These are phyloP conservation scores for Penicillium roqueforti DNA, from an alignment of 495 filamentous ascomycete species.

Conservation along the genomic window DNA sequence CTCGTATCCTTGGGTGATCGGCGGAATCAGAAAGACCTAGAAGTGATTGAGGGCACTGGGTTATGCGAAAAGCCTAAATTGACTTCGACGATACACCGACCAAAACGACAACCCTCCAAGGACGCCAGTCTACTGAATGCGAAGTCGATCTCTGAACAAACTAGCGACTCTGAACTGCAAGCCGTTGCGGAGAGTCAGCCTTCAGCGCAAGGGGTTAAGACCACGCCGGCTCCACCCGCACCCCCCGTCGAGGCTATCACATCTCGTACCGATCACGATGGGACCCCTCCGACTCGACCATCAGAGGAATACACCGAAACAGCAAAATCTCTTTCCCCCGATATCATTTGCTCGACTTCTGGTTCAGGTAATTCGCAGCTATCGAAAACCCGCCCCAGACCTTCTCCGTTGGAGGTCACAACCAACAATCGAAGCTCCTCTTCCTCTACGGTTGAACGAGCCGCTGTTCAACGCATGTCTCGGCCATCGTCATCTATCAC, in stretches of 20 bases:
- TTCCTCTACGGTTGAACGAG: constrained; percentile 36
- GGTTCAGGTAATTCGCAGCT: constrained; percentile 34
- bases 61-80: constrained; percentile 33
- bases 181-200: constrained; percentile 18
- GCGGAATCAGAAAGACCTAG: constrained; percentile 17
- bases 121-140: constrained; percentile 24
- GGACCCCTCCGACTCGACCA: constrained; percentile 3
- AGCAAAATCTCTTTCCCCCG: constrained; percentile 9
- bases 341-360: constrained; percentile 22
- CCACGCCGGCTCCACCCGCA: constrained; percentile 23
- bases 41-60: constrained; percentile 39
- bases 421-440: constrained; percentile 24
- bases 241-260: constrained; percentile 26
- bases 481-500: constrained; percentile 32
- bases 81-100: constrained; percentile 30
- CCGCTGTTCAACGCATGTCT: constrained; percentile 48
- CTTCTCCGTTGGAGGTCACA: constrained; percentile 26
- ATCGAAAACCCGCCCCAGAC: constrained; percentile 26
- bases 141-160: constrained; percentile 25
- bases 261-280: constrained; percentile 17
- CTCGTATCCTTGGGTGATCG: constrained; percentile 24
- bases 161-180: constrained; percentile 22
- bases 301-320: constrained; percentile 9
- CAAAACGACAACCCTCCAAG: constrained; percentile 33
- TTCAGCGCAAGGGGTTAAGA: constrained; percentile 32